phyloP scores from a whole-genome alignment of 257 asterid species.

The Petunia axillaris region DNA sequence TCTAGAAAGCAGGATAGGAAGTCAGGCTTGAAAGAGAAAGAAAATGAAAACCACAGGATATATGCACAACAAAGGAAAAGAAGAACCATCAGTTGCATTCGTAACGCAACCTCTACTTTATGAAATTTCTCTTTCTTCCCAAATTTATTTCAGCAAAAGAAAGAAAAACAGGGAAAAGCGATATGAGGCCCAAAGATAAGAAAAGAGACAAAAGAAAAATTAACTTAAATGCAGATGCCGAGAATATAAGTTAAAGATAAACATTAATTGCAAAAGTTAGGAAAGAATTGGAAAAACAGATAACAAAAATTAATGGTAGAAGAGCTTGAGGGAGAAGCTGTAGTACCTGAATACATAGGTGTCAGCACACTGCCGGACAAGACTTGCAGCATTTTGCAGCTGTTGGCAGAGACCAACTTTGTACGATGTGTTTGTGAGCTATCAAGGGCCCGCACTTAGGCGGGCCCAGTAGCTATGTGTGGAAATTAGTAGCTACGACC shows the following conservation, averaged over 20 bases:
- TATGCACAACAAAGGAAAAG: constrained; percentile 8
- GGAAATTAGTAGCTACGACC: neutral
- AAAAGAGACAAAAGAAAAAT: neutral
- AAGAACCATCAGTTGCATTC: neutral
- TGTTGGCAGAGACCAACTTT: neutral
- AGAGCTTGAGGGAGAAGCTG: neutral
- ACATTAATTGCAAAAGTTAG: neutral
- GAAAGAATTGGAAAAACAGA: neutral
- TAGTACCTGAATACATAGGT: constrained; percentile 12
- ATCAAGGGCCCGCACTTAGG: constrained; percentile 26
- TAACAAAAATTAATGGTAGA: neutral
- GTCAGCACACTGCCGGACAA: neutral
- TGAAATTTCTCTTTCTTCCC: neutral
- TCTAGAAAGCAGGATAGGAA: neutral
- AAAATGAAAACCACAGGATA: neutral
- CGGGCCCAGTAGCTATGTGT: neutral
- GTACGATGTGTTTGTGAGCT: neutral
- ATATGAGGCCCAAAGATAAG: neutral
- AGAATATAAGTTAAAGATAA: constrained; percentile 16
- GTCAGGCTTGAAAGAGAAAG: neutral
- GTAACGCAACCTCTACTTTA: neutral
- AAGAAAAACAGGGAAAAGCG: neutral
- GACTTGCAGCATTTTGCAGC: constrained; percentile 5
- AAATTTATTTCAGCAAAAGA: constrained; percentile 3
- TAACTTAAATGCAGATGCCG: neutral